Conservation (phyloP, 441 rosid genomes). For the Hypseocharis bilobata region DNA sequence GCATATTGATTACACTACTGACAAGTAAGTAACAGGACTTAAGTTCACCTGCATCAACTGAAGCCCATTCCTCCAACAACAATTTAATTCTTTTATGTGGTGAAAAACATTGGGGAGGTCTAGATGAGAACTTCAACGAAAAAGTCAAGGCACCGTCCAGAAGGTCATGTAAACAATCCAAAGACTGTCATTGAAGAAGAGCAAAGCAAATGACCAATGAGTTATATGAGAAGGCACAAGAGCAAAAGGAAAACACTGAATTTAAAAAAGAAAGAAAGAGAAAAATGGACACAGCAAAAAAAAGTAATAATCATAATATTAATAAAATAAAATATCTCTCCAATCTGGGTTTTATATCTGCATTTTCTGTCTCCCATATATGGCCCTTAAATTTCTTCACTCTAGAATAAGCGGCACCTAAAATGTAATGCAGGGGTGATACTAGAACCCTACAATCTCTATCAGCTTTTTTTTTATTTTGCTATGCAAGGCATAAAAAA, state of each 20-base stretch:
- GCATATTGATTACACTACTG: constrained; percentile 4
- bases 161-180: constrained; percentile 31
- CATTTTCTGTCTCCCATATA: too few relatives aligned
- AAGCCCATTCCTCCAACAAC: constrained; percentile 77
- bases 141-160: constrained; percentile 48
- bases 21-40: constrained; percentile 5
- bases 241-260: neutral
- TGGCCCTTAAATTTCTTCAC: too few relatives aligned
- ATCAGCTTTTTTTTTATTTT: too few relatives aligned
- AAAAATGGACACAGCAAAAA: too few relatives aligned
- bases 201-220: constrained; percentile 7
- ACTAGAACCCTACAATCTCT: neutral
- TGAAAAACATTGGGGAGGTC: constrained; percentile 72
- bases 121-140: constrained; percentile 51
- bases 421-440: neutral
- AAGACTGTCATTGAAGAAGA: constrained; percentile 34
- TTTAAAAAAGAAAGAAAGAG: neutral
- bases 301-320: too few relatives aligned
- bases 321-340: too few relatives aligned
- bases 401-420: neutral
- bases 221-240: neutral
- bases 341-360: too few relatives aligned
- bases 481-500: neutral
- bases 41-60: constrained; percentile 44
- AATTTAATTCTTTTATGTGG: constrained; percentile 71